Evolutionary conservation across 2,329 filamentous ascomycete genomes (phyloP), one percentile per base, ranked within the genome.

Genomic region (Colletotrichum tabaci): DNA sequence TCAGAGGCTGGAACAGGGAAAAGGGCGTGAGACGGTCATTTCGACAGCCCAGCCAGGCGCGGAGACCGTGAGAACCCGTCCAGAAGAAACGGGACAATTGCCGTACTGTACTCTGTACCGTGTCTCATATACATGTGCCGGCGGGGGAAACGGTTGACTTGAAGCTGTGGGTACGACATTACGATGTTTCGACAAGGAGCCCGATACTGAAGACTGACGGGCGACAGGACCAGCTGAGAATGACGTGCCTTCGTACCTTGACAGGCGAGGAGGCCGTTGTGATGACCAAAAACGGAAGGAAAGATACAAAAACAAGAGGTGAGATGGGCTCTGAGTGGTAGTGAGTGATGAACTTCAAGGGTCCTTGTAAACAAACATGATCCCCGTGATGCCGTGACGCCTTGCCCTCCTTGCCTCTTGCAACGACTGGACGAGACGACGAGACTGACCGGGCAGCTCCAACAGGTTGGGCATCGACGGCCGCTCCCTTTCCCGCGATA

Each of bases 11-110:
- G 88, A 55, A 90, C 85, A 3, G 88, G 0, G 87, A 89, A 2
- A 87, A 88, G 47, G 90, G 83, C 0, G 88, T 61, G 88, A 1
- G 88, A 90, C 18, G 88, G 88, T 5, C 87, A 89, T 71, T 89
- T 88, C 53, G 90, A 85, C 2, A 84, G 83, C 53, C 84, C 2
- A 84, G 83, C 53, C 84, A 84, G 47, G 84, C 79, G 74, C 13
- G 7, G 18, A 12, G 6, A 44, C 16, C 4, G n/a, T 12, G 40
- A 26, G 58, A 47, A 26, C 9, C 30, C 53, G 53, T n/a, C 30
- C 18, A 42, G 4, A 3, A 15, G n/a, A 16, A 46, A 50, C 58
- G 13, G 44, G n/a, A 16, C 44, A 9, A 38, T 21, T 9, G 21
- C 52, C 30, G 52, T 55, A 35, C 30, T 35, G 8, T 30, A 30